Percentiles rank a stretch among this genome's conserved stretches.
phyloP scores from a whole-genome alignment of 192 early-diverging fungal genomes.

The Coemansia sp. region DNA sequence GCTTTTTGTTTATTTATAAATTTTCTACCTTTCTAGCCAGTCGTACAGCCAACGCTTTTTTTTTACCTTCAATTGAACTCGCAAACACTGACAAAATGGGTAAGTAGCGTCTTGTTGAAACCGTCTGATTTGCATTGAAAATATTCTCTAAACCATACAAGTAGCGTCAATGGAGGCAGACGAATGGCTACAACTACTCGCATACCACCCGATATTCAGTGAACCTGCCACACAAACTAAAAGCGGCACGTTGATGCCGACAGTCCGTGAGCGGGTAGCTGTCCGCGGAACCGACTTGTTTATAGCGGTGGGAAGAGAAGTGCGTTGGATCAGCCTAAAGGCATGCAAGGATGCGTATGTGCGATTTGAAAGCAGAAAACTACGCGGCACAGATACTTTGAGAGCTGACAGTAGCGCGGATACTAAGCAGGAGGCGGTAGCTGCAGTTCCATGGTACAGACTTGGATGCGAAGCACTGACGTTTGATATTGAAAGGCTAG shows the following conservation, averaged over 20 bases:
- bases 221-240: neutral
- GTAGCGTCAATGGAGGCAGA: constrained; percentile 36
- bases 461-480: constrained; percentile 41
- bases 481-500: constrained; percentile 60
- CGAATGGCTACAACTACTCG: constrained; percentile 51
- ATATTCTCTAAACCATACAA: neutral
- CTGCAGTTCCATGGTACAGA: constrained; percentile 35
- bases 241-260: neutral
- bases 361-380: constrained; percentile 33
- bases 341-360: constrained; percentile 63
- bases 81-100: constrained; percentile 2
- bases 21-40: too few species aligned
- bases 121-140: neutral
- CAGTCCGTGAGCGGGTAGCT: constrained; percentile 25
- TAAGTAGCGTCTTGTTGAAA: neutral
- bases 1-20: too few species aligned
- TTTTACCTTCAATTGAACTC: too few species aligned
- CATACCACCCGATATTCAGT: constrained; percentile 45
- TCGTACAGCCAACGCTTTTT: too few species aligned
- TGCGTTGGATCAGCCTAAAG: constrained; percentile 61
- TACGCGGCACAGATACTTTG: constrained; percentile 1
- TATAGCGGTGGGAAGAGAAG: constrained; percentile 57
- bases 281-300: constrained; percentile 61
- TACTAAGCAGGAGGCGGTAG: constrained; percentile 27
- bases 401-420: neutral